phyloP scores from a whole-genome alignment of 2,329 filamentous ascomycete species.

The Apiospora aurea region DNA sequence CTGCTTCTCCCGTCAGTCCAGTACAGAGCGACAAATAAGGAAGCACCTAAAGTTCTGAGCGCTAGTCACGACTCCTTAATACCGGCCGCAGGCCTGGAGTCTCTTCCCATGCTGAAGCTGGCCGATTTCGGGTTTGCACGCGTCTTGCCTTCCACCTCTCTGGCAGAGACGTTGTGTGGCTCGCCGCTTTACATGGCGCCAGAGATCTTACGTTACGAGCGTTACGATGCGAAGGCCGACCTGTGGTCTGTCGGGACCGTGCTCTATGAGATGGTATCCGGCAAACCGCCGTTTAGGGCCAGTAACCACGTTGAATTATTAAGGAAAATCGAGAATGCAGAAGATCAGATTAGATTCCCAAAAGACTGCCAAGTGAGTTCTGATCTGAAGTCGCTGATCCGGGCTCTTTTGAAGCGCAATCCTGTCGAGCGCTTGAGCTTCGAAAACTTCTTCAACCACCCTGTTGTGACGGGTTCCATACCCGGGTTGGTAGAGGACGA shows the following conservation, averaged over 20 bases:
- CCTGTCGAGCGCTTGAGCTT: constrained; percentile 88
- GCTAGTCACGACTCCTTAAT: constrained; percentile 82
- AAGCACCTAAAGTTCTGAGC: constrained; percentile 73
- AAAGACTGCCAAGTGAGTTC: constrained; percentile 74
- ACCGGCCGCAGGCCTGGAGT: constrained; percentile 80
- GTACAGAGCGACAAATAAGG: constrained; percentile 68
- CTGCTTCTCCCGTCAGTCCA: constrained; percentile 83
- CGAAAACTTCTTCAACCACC: constrained; percentile 81
- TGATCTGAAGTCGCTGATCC: constrained; percentile 82
- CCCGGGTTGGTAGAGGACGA: constrained; percentile 85
- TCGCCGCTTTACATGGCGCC: constrained; percentile 99
- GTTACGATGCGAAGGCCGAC: constrained; percentile 96
- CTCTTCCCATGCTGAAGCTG: constrained; percentile 94
- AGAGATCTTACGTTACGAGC: constrained; percentile 95
- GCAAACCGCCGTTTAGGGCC: constrained; percentile 88
- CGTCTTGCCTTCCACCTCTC: constrained; percentile 85
- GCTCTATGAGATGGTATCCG: constrained; percentile 92
- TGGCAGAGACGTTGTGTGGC: constrained; percentile 95
- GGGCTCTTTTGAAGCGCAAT: constrained; percentile 81
- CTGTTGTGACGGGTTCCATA: constrained; percentile 76
- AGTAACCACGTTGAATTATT: constrained; percentile 94
- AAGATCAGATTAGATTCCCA: constrained; percentile 85
- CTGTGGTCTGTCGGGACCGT: constrained; percentile 98
- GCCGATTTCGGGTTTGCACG: constrained; percentile 99
- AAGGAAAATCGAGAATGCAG: constrained; percentile 86